Conservation (phyloP, 257 asterid genomes). For the Plantago major region DNA sequence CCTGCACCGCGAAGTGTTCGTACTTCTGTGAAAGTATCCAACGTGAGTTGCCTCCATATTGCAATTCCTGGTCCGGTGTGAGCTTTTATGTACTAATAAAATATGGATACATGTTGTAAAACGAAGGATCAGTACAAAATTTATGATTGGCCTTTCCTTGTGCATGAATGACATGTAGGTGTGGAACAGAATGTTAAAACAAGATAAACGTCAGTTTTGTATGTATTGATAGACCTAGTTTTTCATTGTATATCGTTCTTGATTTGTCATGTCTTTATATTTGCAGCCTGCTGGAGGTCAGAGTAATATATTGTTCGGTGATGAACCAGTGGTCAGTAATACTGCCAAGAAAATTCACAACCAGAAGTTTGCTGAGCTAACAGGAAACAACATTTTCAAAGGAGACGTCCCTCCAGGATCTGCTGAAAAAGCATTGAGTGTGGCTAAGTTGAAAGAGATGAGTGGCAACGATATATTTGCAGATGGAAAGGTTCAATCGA, state of each 20-base stretch:
- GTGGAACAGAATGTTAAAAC: neutral
- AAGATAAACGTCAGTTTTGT: no score
- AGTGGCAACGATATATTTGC: slow-evolving; percentile 77
- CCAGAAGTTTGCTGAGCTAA: slow-evolving; percentile 84
- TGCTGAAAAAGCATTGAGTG: slow-evolving; percentile 75
- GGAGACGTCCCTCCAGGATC: slow-evolving; percentile 74
- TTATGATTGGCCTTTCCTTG: no score
- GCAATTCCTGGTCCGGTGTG: no score
- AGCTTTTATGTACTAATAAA: no score
- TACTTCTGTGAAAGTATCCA: slow-evolving; percentile 87
- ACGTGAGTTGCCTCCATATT: slow-evolving; percentile 45
- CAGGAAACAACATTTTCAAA: slow-evolving; percentile 84
- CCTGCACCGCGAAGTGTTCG: slow-evolving; percentile 75
- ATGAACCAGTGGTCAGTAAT: slow-evolving; percentile 57
- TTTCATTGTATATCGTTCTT: neutral
- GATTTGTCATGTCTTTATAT: slow-evolving; percentile 1
- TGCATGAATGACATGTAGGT: no score
- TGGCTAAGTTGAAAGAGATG: slow-evolving; percentile 84
- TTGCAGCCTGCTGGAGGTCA: slow-evolving; percentile 94
- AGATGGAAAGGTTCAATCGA: slow-evolving; percentile 64
- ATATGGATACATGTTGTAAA: no score
- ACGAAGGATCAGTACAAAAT: no score
- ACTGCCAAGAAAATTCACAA: slow-evolving; percentile 64
- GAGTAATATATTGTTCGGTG: slow-evolving; percentile 75
- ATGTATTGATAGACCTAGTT: neutral